phyloP scores from a whole-genome alignment of 108 stramenopile genomes.

The Stephanodiscus triporus region DNA sequence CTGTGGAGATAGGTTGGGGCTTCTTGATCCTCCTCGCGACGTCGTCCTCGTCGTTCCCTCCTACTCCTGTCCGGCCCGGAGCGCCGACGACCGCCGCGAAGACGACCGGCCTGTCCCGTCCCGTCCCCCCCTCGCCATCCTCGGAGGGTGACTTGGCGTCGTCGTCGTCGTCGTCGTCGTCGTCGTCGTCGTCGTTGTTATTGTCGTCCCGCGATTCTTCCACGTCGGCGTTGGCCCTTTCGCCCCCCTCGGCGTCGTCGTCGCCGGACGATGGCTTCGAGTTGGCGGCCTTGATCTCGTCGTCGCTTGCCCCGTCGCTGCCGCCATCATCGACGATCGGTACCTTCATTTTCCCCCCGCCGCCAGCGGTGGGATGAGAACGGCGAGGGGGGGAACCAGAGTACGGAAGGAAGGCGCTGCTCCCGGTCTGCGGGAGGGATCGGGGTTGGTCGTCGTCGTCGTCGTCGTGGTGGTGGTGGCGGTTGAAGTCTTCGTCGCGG shows the following conservation, averaged over 20 bases:
- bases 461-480: background rate
- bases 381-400: too few species aligned
- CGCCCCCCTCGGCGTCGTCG: background rate
- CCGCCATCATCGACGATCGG: background rate
- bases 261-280: background rate
- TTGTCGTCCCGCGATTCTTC: background rate
- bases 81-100: background rate
- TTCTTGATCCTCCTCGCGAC: background rate
- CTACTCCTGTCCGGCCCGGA: too few species aligned
- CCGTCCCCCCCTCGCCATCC: background rate
- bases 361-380: background rate
- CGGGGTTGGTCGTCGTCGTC: background rate
- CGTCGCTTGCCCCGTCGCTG: conserved; percentile 11
- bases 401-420: conserved; percentile 10
- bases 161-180: background rate
- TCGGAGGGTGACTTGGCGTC: background rate
- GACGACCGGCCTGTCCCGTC: background rate
- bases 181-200: background rate
- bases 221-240: background rate
- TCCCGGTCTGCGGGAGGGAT: background rate
- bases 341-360: background rate
- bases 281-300: conserved; percentile 20
- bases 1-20: background rate
- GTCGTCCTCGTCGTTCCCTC: background rate
- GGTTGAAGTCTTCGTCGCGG: background rate